Conservation (phyloP, 2,329 filamentous ascomycete genomes). For the Chalara sp. region DNA sequence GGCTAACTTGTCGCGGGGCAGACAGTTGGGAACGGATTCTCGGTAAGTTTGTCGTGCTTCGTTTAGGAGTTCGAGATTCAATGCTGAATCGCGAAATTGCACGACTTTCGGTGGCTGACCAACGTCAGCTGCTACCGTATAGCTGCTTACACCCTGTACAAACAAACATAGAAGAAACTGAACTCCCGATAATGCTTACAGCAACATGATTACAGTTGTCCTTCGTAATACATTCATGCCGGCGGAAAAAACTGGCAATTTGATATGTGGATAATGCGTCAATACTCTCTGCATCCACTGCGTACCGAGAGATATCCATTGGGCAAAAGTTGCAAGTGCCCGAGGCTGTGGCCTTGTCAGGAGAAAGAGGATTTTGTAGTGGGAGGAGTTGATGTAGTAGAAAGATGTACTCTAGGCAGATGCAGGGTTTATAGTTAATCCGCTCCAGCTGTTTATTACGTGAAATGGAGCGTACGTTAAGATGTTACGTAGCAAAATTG, state of each 20-base stretch:
- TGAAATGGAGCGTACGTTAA: too few relatives aligned
- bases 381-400: too few relatives aligned
- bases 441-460: too few relatives aligned
- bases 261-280: neutral
- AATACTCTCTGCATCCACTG: neutral
- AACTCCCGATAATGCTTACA: neutral
- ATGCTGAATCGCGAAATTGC: conserved; percentile 1
- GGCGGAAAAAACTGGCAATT: neutral
- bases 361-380: too few relatives aligned
- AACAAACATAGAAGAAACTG: conserved; percentile 2
- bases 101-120: conserved; percentile 2
- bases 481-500: too few relatives aligned
- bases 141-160: conserved; percentile 6
- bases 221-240: neutral
- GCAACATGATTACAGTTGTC: conserved; percentile 1
- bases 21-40: conserved; percentile 4
- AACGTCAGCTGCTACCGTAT: conserved; percentile 5
- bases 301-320: neutral
- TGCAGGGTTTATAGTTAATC: too few relatives aligned
- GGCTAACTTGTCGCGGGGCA: conserved; percentile 1
- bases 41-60: conserved; percentile 1
- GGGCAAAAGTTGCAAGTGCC: too few relatives aligned
- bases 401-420: too few relatives aligned
- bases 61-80: neutral
- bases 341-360: too few relatives aligned